phyloP scores from a whole-genome alignment of 2,329 filamentous ascomycete genomes.

The Xylariaceae sp. region DNA sequence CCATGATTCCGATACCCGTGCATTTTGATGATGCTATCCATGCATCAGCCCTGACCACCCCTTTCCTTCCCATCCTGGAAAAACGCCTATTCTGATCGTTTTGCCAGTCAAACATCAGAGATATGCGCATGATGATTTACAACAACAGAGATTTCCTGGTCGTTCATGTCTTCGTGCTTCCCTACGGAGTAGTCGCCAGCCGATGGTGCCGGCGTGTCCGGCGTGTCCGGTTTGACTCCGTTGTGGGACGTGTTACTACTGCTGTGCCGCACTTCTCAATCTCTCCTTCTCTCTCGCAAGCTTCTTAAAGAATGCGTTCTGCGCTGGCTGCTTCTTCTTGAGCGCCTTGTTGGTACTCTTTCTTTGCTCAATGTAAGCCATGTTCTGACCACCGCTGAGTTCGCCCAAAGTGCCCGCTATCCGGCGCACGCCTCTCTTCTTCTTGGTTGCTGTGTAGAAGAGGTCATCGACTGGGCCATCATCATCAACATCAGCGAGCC shows the following conservation, averaged over 20 bases:
- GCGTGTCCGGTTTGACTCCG: too few species aligned
- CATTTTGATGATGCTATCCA: too few species aligned
- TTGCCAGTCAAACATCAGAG: too few species aligned
- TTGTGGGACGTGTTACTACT: too few species aligned
- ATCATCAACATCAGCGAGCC: constrained; percentile 56
- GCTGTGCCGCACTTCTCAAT: constrained; percentile 33
- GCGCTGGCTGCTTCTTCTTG: constrained; percentile 58
- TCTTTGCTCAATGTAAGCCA: constrained; percentile 92
- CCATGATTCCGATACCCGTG: too few species aligned
- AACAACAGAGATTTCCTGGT: too few species aligned
- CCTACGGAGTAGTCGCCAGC: neutral
- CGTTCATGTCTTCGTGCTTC: too few species aligned
- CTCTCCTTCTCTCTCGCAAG: constrained; percentile 58
- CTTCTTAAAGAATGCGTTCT: constrained; percentile 63
- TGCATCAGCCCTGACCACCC: too few species aligned
- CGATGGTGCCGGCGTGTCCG: too few species aligned
- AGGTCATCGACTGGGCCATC: constrained; percentile 51
- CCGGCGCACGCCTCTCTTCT: constrained; percentile 65
- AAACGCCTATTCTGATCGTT: too few species aligned
- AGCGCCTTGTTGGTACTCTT: constrained; percentile 65
- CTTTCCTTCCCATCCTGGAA: too few species aligned
- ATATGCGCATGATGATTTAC: too few species aligned
- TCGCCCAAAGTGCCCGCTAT: constrained; percentile 83
- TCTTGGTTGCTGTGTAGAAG: constrained; percentile 27
- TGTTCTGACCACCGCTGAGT: constrained; percentile 86